Evolutionary conservation across 805 yeast genomes (phyloP).

Genomic region (Monosporozyma aerobia): DNA sequence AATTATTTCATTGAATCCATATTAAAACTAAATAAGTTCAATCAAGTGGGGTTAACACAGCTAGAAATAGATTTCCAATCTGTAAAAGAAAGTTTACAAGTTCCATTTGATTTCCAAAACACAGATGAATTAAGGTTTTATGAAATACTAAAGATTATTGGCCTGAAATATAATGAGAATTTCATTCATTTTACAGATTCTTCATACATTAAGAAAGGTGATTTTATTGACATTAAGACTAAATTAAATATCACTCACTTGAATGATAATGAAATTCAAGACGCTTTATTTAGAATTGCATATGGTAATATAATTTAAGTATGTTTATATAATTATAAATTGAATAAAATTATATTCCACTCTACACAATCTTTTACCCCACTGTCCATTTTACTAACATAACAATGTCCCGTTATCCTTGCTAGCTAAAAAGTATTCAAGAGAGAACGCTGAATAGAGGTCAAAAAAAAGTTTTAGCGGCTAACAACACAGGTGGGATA

Average conservation of each 20-base stretch:
- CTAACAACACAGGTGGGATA: no score
- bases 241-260: slow-evolving; percentile 14
- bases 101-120: slow-evolving; percentile 12
- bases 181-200: slow-evolving; percentile 11
- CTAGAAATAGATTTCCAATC: slow-evolving; percentile 26
- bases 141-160: slow-evolving; percentile 24
- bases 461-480: no score
- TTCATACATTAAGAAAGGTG: slow-evolving; percentile 25
- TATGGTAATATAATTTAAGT: slow-evolving; percentile 18
- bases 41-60: slow-evolving; percentile 28
- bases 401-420: no score
- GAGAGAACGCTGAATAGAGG: no score
- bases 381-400: background rate
- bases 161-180: slow-evolving; percentile 21
- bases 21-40: slow-evolving; percentile 32
- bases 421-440: no score
- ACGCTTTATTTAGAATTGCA: slow-evolving; percentile 30
- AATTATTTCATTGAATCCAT: slow-evolving; percentile 30
- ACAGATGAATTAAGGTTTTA: slow-evolving; percentile 16
- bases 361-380: background rate
- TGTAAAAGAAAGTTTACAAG: slow-evolving; percentile 20
- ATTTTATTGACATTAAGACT: slow-evolving; percentile 21
- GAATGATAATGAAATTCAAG: slow-evolving; percentile 30
- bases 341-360: background rate
- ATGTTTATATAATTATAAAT: background rate